phyloP scores from a whole-genome alignment of 2,329 filamentous ascomycete species.

The Aschersonia sp. region DNA sequence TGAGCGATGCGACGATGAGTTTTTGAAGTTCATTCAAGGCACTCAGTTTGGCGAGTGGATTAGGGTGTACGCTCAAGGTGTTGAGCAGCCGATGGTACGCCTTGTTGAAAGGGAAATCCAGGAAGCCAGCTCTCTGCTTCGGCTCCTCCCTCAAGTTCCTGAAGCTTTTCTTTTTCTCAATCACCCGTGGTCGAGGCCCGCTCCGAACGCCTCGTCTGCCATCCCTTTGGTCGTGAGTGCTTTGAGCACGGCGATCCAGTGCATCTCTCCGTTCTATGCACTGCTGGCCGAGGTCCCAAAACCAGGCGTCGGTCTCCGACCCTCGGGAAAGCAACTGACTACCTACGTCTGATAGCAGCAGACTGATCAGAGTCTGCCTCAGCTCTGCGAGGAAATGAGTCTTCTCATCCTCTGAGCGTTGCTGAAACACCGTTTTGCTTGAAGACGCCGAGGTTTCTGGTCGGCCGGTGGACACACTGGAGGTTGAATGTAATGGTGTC shows the following conservation, averaged over 20 bases:
- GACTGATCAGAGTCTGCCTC: conserved; percentile 64
- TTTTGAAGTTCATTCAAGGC: conserved; percentile 71
- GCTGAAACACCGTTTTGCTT: conserved; percentile 50
- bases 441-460: conserved; percentile 54
- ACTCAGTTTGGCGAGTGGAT: conserved; percentile 73
- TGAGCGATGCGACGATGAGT: conserved; percentile 61
- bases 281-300: conserved; percentile 51
- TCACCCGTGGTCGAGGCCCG: conserved; percentile 31
- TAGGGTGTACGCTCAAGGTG: conserved; percentile 80
- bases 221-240: conserved; percentile 22
- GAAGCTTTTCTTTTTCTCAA: conserved; percentile 56
- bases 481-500: conserved; percentile 26
- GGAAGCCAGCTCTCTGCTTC: conserved; percentile 10
- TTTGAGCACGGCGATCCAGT: conserved; percentile 30
- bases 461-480: conserved; percentile 34
- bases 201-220: conserved; percentile 27
- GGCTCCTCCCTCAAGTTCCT: conserved; percentile 14
- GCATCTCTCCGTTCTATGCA: conserved; percentile 49
- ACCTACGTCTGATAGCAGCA: conserved; percentile 80
- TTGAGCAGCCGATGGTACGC: conserved; percentile 68
- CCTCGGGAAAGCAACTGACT: conserved; percentile 75
- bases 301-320: conserved; percentile 88
- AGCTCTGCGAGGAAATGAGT: conserved; percentile 63
- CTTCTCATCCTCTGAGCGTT: conserved; percentile 52
- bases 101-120: conserved; percentile 64